Base-by-base conservation (phyloP, 2,329 filamentous ascomycete species). In the Emmonsiellopsis sp. region DNA sequence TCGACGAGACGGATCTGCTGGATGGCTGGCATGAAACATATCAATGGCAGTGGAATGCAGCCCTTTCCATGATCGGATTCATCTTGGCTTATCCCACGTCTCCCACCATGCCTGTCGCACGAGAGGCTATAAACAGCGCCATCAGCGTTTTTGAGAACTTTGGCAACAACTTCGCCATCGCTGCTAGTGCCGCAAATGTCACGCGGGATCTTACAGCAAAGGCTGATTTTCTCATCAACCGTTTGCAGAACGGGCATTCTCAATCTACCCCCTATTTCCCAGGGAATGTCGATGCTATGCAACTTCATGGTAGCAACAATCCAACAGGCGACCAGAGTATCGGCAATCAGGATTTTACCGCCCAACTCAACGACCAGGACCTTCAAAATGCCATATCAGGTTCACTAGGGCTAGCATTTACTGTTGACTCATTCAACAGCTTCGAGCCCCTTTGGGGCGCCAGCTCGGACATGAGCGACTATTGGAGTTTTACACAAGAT, bases 11-110 rank as follows among this genome's bases (percentile, higher is more conserved):
- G 1, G 60, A 64, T 11, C 61, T 72, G 16, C 56, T 74, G 0
- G 53, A 54, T n/a, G 70, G 71, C 7, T 72, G 65, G 65, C 64
- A 70, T 54, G 67, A 72, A 49, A 62, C 65, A 0, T 75, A 73
- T 50, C 69, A 72, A 26, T 75, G 69, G 64, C 72, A 75, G 56
- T 75, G 72, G 70, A 70, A 73, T 54, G 70, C 72, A 0, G 61
- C 69, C 1, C 57, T 76, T 15, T 67, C 69, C 2, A 61, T 75
- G 1, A 54, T 75, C 7, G 73, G 72, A 5, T 76, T 71, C 55
- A 58, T 72, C 2, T 55, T 76, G 0, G 68, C 70, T 0, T 66
- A 71, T 49, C 72, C 73, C 1, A 43, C 62, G 1, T 57, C 65
- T 9, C 55, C 63, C 5, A 59, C 59, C 0, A 66, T 65, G 0